Base-by-base conservation (phyloP, 345 rosid species). In the Salix purpurea region DNA sequence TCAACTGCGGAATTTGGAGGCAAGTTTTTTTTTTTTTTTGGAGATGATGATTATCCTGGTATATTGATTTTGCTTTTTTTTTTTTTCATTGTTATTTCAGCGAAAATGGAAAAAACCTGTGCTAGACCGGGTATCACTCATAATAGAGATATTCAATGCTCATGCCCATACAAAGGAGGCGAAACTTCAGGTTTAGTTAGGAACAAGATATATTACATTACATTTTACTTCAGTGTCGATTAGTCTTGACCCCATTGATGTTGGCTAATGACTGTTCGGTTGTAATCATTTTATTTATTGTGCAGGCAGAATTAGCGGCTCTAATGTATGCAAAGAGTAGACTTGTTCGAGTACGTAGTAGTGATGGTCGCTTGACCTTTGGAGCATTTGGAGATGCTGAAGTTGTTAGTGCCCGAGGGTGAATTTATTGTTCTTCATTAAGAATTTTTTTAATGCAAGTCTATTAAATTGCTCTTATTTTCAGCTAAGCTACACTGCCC, bases 391-490 rank as follows among this genome's bases (percentile, higher is more conserved):
- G 94, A 73, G 99, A 95, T 81, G 97, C 96, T 82, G 96, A 95
- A 90, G 97, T 95, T 86, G 99, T 95, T 71, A 95, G 98, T 89
- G 99, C 97, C 24, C 87, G 97, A 79, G 99, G 99, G 99, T 95
- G 74, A 82, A 84, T 87, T 76, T 74, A 5, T 70, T 40, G 61
- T n/a, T 65, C 16, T 64, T 46, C 16, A 46, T 46, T 46, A 13
- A 60, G n/a, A 32, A 70, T 16, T 73, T 75, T 65, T 77, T 30
- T 61, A 58, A 39, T n/a, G 50, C 50, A 46, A 14, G 50, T 13
- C 4, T 44, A 13, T 44, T 44, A 44, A 44, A 64, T 64, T 7
- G 36, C 30, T 39, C 40, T n/a, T 7, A 12, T 42, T 36, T 67
- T 67, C 4, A 1, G 18, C 3, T 46, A 46, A 46, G 50, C 18